Evolutionary conservation across 163 green algal species (phyloP).

Genomic region (Chlamydomonas reinhardtii): DNA sequence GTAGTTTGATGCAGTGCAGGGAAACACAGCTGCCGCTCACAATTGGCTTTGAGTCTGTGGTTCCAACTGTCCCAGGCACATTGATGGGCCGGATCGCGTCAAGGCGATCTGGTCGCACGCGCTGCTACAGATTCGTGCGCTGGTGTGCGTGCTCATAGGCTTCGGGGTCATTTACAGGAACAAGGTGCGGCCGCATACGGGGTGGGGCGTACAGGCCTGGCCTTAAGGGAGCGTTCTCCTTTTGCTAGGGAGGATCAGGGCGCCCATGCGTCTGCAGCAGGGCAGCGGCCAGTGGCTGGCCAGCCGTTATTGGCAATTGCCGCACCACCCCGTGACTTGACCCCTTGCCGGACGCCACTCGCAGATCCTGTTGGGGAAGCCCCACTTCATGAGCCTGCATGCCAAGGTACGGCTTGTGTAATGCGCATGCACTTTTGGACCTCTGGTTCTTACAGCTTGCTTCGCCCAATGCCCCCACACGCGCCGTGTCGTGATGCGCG

Average conservation of each 20-base stretch:
- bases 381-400: conserved; percentile 68
- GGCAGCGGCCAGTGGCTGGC: too few relatives aligned
- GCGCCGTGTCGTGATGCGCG: too few relatives aligned
- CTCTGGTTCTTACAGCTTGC: too few relatives aligned
- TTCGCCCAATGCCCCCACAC: too few relatives aligned
- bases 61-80: neutral
- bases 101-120: conserved; percentile 54
- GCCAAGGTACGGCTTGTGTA: conserved; percentile 56
- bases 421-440: neutral
- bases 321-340: too few relatives aligned
- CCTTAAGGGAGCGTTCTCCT: too few relatives aligned
- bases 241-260: too few relatives aligned
- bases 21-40: too few relatives aligned
- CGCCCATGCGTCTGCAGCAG: too few relatives aligned
- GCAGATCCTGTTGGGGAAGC: conserved; percentile 62
- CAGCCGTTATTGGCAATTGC: too few relatives aligned
- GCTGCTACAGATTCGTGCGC: conserved; percentile 37
- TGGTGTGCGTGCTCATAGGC: conserved; percentile 41
- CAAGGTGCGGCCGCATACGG: neutral
- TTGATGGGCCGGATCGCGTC: conserved; percentile 46
- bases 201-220: neutral
- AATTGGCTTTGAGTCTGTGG: too few relatives aligned
- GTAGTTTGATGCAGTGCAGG: too few relatives aligned
- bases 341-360: neutral
- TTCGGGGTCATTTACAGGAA: conserved; percentile 53